These are phyloP conservation scores for Calcarisporium arbuscula DNA, from an alignment of 2,329 filamentous ascomycete genomes.

Conservation along the genomic window DNA sequence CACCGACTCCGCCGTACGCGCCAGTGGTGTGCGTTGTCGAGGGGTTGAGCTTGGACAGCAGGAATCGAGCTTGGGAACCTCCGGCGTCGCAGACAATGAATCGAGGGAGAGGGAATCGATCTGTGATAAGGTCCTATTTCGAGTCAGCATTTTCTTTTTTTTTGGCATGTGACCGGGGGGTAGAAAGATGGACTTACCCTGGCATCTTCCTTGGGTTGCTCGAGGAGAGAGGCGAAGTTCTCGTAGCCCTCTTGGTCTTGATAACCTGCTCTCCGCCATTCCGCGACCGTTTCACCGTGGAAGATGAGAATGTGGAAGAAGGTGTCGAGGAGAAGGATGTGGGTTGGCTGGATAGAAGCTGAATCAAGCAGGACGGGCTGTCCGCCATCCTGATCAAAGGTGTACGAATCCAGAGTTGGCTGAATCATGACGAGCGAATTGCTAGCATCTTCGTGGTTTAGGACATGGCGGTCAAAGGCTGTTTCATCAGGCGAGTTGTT, in stretches of 20 bases:
- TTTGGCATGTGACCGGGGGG: no score
- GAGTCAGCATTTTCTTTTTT: slow-evolving; percentile 14
- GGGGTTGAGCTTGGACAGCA: slow-evolving; percentile 94
- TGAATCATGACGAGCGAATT: slow-evolving; percentile 99
- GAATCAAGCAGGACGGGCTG: slow-evolving; percentile 94
- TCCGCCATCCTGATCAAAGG: slow-evolving; percentile 88
- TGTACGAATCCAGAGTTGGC: slow-evolving; percentile 94
- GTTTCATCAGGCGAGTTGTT: slow-evolving; percentile 99
- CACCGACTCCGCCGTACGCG: slow-evolving; percentile 80
- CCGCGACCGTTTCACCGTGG: slow-evolving; percentile 94
- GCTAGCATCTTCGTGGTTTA: slow-evolving; percentile 95
- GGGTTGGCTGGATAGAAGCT: slow-evolving; percentile 89
- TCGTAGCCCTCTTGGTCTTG: slow-evolving; percentile 98
- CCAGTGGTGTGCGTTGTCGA: slow-evolving; percentile 94
- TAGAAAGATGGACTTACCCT: slow-evolving; percentile 66
- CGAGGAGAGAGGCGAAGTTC: slow-evolving; percentile 82
- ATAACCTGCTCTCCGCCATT: slow-evolving; percentile 97
- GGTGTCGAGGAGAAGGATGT: slow-evolving; percentile 89
- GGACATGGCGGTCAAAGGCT: slow-evolving; percentile 94
- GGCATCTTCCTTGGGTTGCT: slow-evolving; percentile 94
- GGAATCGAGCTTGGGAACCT: slow-evolving; percentile 93
- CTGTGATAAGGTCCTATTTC: slow-evolving; percentile 81
- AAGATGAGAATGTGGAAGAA: slow-evolving; percentile 99
- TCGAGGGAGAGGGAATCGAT: slow-evolving; percentile 94
- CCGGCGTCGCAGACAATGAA: slow-evolving; percentile 99